phyloP scores from a whole-genome alignment of 1,284 basidiomycete species.

The Tilletia indica region DNA sequence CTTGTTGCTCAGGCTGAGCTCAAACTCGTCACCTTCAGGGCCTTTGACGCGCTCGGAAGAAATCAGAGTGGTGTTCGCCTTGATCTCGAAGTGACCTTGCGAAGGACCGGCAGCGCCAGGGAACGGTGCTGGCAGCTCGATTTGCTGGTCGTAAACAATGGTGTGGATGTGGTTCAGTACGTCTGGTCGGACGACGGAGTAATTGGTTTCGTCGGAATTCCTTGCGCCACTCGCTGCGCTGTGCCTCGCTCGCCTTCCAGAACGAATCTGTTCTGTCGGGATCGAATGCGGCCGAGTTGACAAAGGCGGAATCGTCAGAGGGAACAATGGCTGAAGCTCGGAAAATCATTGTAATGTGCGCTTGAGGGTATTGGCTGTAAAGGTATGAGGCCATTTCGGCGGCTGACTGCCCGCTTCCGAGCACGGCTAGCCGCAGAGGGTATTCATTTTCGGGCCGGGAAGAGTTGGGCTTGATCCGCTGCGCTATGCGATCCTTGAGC shows the following conservation, averaged over 20 bases:
- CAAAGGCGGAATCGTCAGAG: constrained; percentile 52
- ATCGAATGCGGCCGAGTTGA: constrained; percentile 54
- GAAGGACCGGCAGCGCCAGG: constrained; percentile 31
- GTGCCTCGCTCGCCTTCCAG: constrained; percentile 39
- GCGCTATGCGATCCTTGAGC: constrained; percentile 28
- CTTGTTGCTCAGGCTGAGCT: constrained; percentile 2
- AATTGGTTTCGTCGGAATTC: constrained; percentile 55
- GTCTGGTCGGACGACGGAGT: constrained; percentile 50
- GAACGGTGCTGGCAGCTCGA: constrained; percentile 42
- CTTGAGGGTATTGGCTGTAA: constrained; percentile 46
- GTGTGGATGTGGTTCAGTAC: constrained; percentile 48
- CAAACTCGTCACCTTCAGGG: constrained; percentile 17
- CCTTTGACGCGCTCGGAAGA: constrained; percentile 24
- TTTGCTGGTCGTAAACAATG: constrained; percentile 49
- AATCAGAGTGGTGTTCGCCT: constrained; percentile 27
- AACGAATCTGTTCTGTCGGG: constrained; percentile 51
- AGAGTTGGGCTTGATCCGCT: background rate
- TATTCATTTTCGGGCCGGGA: background rate
- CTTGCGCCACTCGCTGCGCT: constrained; percentile 41
- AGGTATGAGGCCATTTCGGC: constrained; percentile 53
- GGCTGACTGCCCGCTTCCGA: constrained; percentile 52
- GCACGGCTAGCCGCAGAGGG: constrained; percentile 44
- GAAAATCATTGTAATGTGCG: constrained; percentile 50
- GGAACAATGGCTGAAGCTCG: constrained; percentile 51
- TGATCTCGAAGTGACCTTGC: constrained; percentile 31